Percentiles rank a stretch among this genome's conserved stretches.
Conservation (phyloP, 2,329 filamentous ascomycete species). For the Neopestalotiopsis sp. region DNA sequence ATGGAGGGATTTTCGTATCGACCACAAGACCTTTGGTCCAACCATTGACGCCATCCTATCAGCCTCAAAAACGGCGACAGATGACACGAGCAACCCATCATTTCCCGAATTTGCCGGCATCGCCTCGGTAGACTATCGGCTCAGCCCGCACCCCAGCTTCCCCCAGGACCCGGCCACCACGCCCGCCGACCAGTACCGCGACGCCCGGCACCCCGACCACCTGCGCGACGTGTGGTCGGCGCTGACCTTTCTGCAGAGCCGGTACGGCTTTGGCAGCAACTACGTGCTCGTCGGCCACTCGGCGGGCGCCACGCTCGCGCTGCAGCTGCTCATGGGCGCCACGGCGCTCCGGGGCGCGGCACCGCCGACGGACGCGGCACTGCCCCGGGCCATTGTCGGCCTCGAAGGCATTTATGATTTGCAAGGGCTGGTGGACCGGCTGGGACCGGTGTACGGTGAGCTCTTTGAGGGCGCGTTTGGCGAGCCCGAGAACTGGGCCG, state of each 20-base stretch:
- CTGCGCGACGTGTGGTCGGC: slow-evolving; percentile 60
- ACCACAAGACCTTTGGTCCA: slow-evolving; percentile 47
- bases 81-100: neutral
- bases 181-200: slow-evolving; percentile 40
- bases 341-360: slow-evolving; percentile 31
- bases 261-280: slow-evolving; percentile 46
- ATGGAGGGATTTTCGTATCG: slow-evolving; percentile 64
- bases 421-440: slow-evolving; percentile 53
- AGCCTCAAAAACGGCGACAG: slow-evolving; percentile 22
- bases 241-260: slow-evolving; percentile 53
- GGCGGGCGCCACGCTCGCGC: slow-evolving; percentile 67
- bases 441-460: slow-evolving; percentile 55
- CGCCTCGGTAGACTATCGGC: slow-evolving; percentile 69
- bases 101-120: slow-evolving; percentile 59
- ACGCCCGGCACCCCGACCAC: slow-evolving; percentile 65
- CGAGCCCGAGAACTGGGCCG: slow-evolving; percentile 55
- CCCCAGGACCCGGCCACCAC: slow-evolving; percentile 48
- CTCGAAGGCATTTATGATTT: slow-evolving; percentile 73
- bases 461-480: slow-evolving; percentile 70
- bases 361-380: slow-evolving; percentile 32
- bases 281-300: slow-evolving; percentile 69
- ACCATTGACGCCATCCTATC: slow-evolving; percentile 45
- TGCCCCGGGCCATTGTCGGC: slow-evolving; percentile 62
- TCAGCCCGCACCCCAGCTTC: slow-evolving; percentile 58
- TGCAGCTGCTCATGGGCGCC: slow-evolving; percentile 62